Base-by-base conservation (phyloP, 345 rosid species). In the Citrus unshiu region DNA sequence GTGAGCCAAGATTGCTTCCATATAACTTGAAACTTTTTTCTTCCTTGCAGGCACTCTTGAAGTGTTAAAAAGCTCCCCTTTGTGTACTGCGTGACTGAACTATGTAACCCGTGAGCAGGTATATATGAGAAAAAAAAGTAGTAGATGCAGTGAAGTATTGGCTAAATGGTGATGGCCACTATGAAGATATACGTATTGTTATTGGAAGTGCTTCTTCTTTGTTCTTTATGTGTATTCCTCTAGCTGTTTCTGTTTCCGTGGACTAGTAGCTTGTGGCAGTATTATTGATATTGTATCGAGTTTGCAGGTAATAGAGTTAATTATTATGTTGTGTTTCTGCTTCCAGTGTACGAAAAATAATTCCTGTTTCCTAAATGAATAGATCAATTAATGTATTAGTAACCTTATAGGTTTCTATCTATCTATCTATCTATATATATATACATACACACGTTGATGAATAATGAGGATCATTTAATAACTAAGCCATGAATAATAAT, bases 11-110 rank as follows among this genome's bases (percentile, higher is more conserved):
- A 74, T 34, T 21, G 9, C 64, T 46, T 61, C 29, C 30, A 63
- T n/a, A 13, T 67, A 18, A 9, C 30, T 39, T 24, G 2, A 25
- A 18, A 6, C 9, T 16, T 27, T 25, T 2, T 14, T 19, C 22
- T 39, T 49, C 18, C 18, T 68, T 70, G 58, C 82, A 71, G 78
- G 76, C 30, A 79, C 65, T 75, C 65, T 75, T 61, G 24, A 54
- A 64, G 25, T 9, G 14, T 30, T 54, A 3, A 27, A 51, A 71
- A 18, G 25, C 61, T 29, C 6, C 59, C 19, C 25, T n/a, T 24
- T 25, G 66, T 27, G 49, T 10, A 63, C 7, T 29, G 35, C 22
- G n/a, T 30, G 68, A 30, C 5, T 13, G 39, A 63, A 63, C 39
- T 63, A 30, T 30, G 68, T 63, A 16, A 16, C n/a, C 34, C n/a